Base-by-base conservation (phyloP, 1,284 basidiomycete species). In the Fistulinella cinereoalba region DNA sequence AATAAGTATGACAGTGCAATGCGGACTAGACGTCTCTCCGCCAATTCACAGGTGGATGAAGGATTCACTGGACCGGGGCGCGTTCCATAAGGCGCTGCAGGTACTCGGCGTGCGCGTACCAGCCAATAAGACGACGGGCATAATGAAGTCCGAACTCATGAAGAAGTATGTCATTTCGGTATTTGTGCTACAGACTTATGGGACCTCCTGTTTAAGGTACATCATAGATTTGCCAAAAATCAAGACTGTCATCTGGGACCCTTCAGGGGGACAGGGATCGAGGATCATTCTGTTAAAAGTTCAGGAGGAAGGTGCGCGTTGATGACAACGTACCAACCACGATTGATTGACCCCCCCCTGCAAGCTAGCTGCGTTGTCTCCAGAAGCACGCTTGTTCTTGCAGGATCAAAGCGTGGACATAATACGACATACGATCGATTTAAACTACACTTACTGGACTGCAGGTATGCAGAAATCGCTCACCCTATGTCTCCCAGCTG, bases 391-490 rank as follows among this genome's bases (percentile, higher is more conserved):
- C 40, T 67, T 75, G 6, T 81, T 82, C 57, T 65, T 95, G 43
- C 66, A 74, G 25, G 63, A 66, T 16, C 73, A 85, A 52, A 68
- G 74, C 1, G 74, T 72, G 22, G 76, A 77, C 12, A 58, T 92
- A n/a, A 71, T 79, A 11, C 67, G 70, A 10, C 77, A 90, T 58
- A 70, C 67, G 2, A 54, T 97, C 25, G 68, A 81, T 16, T 69
- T 97, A 19, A 77, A 80, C 49, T 97, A 97, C 62, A 77, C 88
- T 58, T 86, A 91, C 64, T 97, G 92, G 92, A 84, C 76, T 5
- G 79, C 88, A 45, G 83, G 92, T 92, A 55, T 46, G 72, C 56
- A 41, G n/a, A 41, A 37, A 39, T 47, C 18, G 24, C 27, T 47
- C 41, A 33, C 23, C 16, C 18, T 22, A 15, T 3, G 24, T 41